A percentile compares a stretch with the other conserved stretches of the same genome.
Evolutionary conservation across 2,329 filamentous ascomycete genomes (phyloP).

Genomic region (Arthrobotrys entomopaga): DNA sequence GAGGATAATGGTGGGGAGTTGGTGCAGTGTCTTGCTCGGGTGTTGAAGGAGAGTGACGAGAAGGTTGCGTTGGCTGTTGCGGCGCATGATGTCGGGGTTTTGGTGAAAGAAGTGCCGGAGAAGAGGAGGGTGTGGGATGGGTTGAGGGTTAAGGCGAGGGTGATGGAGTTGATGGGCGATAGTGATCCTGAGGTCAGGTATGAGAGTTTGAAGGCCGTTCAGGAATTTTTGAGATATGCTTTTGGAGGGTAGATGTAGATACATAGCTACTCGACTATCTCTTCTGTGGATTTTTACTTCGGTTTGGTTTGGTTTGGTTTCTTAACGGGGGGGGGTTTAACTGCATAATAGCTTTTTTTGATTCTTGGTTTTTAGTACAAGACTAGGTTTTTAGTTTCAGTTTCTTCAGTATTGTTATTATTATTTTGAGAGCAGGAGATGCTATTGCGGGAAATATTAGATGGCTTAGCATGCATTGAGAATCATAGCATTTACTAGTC

Average conservation of each 20-base stretch:
- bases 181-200: slow-evolving; percentile 87
- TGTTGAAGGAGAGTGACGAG: slow-evolving; percentile 83
- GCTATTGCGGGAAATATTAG: too few relatives aligned
- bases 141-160: slow-evolving; percentile 81
- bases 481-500: too few relatives aligned
- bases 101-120: slow-evolving; percentile 90
- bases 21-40: slow-evolving; percentile 83
- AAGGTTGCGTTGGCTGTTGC: slow-evolving; percentile 91
- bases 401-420: background rate
- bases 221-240: slow-evolving; percentile 78
- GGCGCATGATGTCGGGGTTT: slow-evolving; percentile 87
- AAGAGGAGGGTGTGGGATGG: slow-evolving; percentile 82
- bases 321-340: background rate
- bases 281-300: background rate
- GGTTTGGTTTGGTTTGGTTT: background rate
- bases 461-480: too few relatives aligned
- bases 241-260: slow-evolving; percentile 63
- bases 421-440: background rate
- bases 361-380: background rate
- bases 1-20: slow-evolving; percentile 83
- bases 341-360: background rate
- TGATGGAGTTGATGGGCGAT: slow-evolving; percentile 95
- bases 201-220: slow-evolving; percentile 88
- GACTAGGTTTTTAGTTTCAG: too few relatives aligned
- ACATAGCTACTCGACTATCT: background rate